Percentiles rank a stretch among this genome's conserved stretches.
Conservation (phyloP, 1,284 basidiomycete genomes). For the Coniferiporia weirii region DNA sequence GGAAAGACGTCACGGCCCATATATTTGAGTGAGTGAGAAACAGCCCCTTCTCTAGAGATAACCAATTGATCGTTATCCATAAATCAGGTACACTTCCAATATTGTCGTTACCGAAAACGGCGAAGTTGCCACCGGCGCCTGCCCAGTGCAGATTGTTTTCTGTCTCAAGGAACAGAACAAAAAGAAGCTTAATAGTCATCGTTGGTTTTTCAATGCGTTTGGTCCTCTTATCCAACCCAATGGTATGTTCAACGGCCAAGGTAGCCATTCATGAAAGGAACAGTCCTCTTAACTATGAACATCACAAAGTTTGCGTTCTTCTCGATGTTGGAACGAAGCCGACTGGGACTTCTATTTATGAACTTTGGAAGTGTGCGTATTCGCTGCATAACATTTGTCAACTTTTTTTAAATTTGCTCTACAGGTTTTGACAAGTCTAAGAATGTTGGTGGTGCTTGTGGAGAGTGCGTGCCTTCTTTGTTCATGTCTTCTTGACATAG, state of each 20-base stretch:
- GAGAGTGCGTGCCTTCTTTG: slow-evolving; percentile 58
- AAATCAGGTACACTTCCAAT: slow-evolving; percentile 65
- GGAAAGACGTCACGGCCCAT: slow-evolving; percentile 91
- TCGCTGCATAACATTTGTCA: neutral
- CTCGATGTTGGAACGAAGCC: slow-evolving; percentile 95
- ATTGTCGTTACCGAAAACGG: slow-evolving; percentile 81
- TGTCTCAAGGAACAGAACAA: slow-evolving; percentile 95
- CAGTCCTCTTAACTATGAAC: slow-evolving; percentile 1
- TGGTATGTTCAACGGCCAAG: slow-evolving; percentile 35
- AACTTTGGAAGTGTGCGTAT: slow-evolving; percentile 82
- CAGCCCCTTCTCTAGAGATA: slow-evolving; percentile 1
- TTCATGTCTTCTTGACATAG: neutral
- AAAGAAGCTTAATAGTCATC: slow-evolving; percentile 90
- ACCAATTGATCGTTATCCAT: slow-evolving; percentile 22
- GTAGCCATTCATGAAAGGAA: neutral
- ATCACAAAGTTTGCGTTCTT: slow-evolving; percentile 64
- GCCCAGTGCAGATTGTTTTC: slow-evolving; percentile 90
- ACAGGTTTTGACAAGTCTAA: slow-evolving; percentile 83
- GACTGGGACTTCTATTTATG: slow-evolving; percentile 89
- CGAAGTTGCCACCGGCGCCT: slow-evolving; percentile 76
- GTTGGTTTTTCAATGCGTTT: slow-evolving; percentile 98
- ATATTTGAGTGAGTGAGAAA: slow-evolving; percentile 71
- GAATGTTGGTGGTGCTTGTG: slow-evolving; percentile 93
- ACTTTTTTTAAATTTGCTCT: neutral
- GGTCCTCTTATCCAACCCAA: slow-evolving; percentile 83